Evolutionary conservation across 257 asterid genomes (phyloP).

Genomic region (Petrea volubilis): DNA sequence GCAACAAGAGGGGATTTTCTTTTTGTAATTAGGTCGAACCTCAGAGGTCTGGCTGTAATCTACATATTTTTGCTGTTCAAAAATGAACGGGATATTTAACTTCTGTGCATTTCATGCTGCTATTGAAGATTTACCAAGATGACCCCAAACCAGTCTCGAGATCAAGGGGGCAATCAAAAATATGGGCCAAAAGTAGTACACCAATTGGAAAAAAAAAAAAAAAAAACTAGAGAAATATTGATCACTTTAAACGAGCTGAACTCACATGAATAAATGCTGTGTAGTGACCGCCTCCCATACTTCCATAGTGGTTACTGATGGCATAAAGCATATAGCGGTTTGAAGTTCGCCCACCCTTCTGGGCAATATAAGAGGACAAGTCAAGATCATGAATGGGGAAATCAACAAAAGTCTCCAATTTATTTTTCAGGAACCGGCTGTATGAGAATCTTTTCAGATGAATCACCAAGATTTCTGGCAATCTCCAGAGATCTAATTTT

Average conservation of each 20-base stretch:
- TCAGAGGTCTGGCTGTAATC: too few species aligned
- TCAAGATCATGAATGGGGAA: conserved; percentile 84
- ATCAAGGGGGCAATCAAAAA: not conserved
- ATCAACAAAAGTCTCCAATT: conserved; percentile 81
- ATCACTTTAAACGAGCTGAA: conserved; percentile 21
- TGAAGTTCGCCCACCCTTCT: conserved; percentile 52
- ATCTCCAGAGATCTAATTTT: conserved; percentile 91
- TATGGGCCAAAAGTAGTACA: not conserved
- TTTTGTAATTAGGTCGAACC: too few species aligned
- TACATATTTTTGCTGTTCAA: not conserved
- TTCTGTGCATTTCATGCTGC: conserved; percentile 1
- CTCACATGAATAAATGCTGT: conserved; percentile 89
- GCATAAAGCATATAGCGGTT: conserved; percentile 80
- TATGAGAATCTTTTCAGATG: conserved; percentile 93
- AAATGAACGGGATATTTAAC: not conserved
- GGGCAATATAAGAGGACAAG: conserved; percentile 61
- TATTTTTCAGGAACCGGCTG: conserved; percentile 69
- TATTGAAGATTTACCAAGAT: not conserved
- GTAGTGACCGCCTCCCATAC: conserved; percentile 94
- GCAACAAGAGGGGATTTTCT: too few species aligned
- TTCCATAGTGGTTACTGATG: conserved; percentile 87
- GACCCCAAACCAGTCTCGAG: not conserved
- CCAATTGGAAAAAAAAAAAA: not conserved
- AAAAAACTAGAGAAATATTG: not conserved
- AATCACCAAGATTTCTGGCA: conserved; percentile 85